A percentile compares a stretch with the other conserved stretches of the same genome.
Evolutionary conservation across 2,329 filamentous ascomycete species (phyloP).

Genomic region (Phaeosphaeriaceae sp.): DNA sequence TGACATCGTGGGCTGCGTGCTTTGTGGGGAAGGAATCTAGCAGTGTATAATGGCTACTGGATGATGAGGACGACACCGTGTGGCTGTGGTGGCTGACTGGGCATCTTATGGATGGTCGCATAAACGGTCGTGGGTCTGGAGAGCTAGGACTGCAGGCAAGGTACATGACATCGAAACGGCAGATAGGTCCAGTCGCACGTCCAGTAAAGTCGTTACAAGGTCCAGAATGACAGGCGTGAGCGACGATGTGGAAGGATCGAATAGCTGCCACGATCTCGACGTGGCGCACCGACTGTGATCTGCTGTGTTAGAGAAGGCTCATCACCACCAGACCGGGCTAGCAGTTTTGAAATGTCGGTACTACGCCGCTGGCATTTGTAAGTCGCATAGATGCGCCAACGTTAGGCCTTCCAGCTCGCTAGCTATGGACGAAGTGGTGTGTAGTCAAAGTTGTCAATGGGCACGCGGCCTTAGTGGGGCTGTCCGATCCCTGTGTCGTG

Average conservation of each 20-base stretch:
- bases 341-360: neutral
- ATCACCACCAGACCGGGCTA: neutral
- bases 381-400: neutral
- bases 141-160: neutral
- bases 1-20: neutral
- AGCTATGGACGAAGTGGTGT: neutral
- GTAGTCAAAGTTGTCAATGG: neutral
- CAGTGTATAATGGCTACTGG: neutral
- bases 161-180: constrained; percentile 5
- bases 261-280: neutral
- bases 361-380: neutral
- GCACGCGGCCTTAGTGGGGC: neutral
- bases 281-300: neutral
- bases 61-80: neutral
- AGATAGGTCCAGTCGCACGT: neutral
- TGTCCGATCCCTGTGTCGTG: neutral
- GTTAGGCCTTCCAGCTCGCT: neutral
- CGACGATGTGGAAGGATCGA: neutral
- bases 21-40: neutral
- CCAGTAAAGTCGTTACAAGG: neutral
- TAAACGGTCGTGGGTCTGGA: neutral
- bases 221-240: neutral
- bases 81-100: neutral
- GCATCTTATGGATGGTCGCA: neutral
- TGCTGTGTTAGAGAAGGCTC: neutral